Conservation (phyloP, 805 yeast species). For the Metschnikowia kunwiensis region DNA sequence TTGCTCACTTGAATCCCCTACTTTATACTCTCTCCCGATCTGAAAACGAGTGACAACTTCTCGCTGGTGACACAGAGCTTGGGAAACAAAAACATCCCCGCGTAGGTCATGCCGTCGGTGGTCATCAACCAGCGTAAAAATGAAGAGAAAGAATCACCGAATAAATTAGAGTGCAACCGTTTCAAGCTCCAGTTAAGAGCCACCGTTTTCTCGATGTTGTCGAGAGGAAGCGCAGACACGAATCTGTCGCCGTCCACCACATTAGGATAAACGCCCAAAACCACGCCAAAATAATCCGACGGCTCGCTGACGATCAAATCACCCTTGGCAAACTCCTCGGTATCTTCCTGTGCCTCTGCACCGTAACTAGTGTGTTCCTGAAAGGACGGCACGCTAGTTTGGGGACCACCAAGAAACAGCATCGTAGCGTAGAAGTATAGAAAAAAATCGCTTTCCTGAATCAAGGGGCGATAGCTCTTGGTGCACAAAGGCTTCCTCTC, state of each 20-base stretch:
- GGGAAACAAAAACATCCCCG: constrained; percentile 12
- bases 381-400: background rate
- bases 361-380: background rate
- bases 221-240: constrained; percentile 9
- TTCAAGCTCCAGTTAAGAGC: constrained; percentile 6
- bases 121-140: constrained; percentile 14
- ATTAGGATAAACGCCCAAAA: constrained; percentile 2
- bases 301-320: constrained; percentile 8
- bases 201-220: constrained; percentile 8
- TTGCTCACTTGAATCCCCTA: too few relatives aligned
- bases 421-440: constrained; percentile 11
- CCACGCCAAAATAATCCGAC: constrained; percentile 11
- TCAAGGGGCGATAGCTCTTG: constrained; percentile 6
- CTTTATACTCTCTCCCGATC: too few relatives aligned
- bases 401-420: background rate
- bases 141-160: constrained; percentile 2
- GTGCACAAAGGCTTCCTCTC: constrained; percentile 1
- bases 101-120: constrained; percentile 13
- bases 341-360: background rate
- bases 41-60: too few relatives aligned
- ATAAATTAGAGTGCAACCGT: background rate
- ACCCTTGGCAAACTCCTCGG: constrained; percentile 1
- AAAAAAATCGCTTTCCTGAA: constrained; percentile 11
- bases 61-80: too few relatives aligned
- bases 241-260: background rate